Percentiles rank a stretch among this genome's conserved stretches.
phyloP scores from a whole-genome alignment of 305 asterid species.

The Fraxinus velutina region DNA sequence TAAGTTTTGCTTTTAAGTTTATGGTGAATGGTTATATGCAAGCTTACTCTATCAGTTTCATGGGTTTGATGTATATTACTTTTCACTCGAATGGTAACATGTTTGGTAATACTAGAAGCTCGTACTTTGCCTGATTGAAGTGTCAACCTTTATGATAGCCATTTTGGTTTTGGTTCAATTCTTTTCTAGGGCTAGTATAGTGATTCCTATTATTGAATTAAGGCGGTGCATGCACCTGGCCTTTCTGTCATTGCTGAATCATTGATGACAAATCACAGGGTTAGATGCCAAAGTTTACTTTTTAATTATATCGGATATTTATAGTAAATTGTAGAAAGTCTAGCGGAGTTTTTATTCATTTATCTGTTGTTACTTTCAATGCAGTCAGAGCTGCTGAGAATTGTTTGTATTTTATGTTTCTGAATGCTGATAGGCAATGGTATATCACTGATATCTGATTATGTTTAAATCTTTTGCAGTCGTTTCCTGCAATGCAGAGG shows the following conservation, averaged over 20 bases:
- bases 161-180: background rate
- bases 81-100: background rate
- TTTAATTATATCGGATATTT: background rate
- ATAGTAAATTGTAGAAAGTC: background rate
- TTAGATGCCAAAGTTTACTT: background rate
- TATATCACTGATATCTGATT: constrained; percentile 11
- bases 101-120: constrained; percentile 11
- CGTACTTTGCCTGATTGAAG: background rate
- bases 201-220: background rate
- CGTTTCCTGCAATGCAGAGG: constrained; percentile 61
- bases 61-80: background rate
- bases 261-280: background rate
- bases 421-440: constrained; percentile 6
- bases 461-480: constrained; percentile 28
- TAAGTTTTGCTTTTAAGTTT: background rate
- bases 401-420: background rate
- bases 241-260: background rate
- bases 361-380: background rate
- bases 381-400: background rate
- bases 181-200: background rate
- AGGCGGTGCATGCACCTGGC: background rate
- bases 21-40: background rate
- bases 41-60: background rate
- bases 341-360: background rate
- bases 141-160: constrained; percentile 9